Evolutionary conservation across 2,329 filamentous ascomycete species (phyloP).

Genomic region (Talaromyces marneffei): DNA sequence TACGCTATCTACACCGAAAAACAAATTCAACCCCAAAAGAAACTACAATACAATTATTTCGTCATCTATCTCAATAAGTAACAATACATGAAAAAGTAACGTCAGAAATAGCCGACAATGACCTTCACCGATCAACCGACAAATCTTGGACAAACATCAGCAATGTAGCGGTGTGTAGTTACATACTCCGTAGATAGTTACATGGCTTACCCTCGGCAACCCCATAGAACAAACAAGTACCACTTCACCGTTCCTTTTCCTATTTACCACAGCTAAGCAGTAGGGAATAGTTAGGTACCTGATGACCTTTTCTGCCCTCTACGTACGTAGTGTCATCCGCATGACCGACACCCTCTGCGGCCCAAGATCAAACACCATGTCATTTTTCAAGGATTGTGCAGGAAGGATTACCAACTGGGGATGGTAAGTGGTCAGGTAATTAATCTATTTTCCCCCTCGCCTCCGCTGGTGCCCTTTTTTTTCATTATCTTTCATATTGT

Average conservation of each 20-base stretch:
- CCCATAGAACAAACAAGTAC: background rate
- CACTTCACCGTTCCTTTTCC: background rate
- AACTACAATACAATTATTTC: background rate
- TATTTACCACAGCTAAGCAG: background rate
- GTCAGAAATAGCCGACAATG: background rate
- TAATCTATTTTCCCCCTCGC: background rate
- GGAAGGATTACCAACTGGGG: background rate
- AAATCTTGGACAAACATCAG: background rate
- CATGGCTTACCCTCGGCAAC: background rate
- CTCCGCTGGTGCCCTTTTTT: background rate
- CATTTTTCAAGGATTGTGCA: background rate
- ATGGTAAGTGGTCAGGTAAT: background rate
- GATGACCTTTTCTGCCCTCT: background rate
- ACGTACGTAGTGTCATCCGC: constrained; percentile 6
- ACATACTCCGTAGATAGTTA: background rate
- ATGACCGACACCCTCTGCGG: constrained; percentile 14
- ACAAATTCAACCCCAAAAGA: background rate
- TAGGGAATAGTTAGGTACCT: background rate
- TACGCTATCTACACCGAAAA: background rate
- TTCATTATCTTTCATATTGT: background rate
- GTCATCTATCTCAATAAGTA: background rate
- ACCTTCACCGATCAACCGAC: background rate
- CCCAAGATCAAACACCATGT: constrained; percentile 8
- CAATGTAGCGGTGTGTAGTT: constrained; percentile 13
- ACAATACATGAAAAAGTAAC: background rate